Conservation (phyloP, 352 stramenopile species). For the Pythium rishiriense region DNA sequence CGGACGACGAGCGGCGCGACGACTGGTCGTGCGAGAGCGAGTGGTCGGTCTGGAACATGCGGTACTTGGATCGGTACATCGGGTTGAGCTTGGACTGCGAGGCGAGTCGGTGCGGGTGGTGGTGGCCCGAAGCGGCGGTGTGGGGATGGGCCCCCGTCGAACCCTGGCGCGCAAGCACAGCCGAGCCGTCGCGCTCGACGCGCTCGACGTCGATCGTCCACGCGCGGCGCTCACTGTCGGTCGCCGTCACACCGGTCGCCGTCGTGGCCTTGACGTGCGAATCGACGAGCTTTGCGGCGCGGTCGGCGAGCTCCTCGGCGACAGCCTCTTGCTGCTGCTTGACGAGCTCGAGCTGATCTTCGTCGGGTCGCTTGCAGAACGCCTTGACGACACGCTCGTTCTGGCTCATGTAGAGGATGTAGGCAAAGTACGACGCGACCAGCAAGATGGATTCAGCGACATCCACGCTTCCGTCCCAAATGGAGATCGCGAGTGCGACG, state of each 20-base stretch:
- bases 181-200: conserved; percentile 3
- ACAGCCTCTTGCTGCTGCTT: conserved; percentile 23
- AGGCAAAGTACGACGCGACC: conserved; percentile 65
- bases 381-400: conserved; percentile 57
- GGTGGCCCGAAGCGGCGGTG: conserved; percentile 10
- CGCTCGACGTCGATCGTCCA: conserved; percentile 44
- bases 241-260: neutral
- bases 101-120: conserved; percentile 34
- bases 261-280: neutral
- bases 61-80: conserved; percentile 67
- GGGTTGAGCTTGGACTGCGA: conserved; percentile 52
- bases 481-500: conserved; percentile 48
- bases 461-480: conserved; percentile 63
- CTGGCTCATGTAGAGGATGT: conserved; percentile 76
- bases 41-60: conserved; percentile 64
- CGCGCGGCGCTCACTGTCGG: conserved; percentile 24
- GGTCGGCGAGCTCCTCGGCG: conserved; percentile 18
- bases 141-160: conserved; percentile 18
- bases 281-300: conserved; percentile 24
- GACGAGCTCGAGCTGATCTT: conserved; percentile 21
- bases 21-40: conserved; percentile 12
- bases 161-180: conserved; percentile 20
- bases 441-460: conserved; percentile 62
- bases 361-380: conserved; percentile 54
- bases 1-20: conserved; percentile 12